Evolutionary conservation across 345 rosid species (phyloP), one percentile per base, ranked within the genome.

Genomic region (Adansonia digitata): DNA sequence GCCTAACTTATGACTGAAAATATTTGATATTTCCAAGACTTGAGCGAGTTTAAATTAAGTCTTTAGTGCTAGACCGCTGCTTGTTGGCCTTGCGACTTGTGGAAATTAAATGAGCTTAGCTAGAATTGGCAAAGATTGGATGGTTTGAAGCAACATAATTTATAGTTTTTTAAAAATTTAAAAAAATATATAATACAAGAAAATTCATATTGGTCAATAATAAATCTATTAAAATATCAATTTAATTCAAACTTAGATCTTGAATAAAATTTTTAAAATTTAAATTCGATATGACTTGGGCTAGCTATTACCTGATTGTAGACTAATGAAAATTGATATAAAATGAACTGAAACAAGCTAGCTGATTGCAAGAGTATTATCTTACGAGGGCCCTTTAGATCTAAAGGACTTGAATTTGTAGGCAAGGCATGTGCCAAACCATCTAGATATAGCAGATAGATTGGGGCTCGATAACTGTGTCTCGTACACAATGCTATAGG

Each of bases 391-490:
- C 64, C 22, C 59, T 42, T 13, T 53, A 20, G 9, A 60, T 29
- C 40, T 29, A 13, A 15, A 39, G 69, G 69, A 39, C 34, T 22
- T 42, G n/a, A 42, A 65, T 42, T 42, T 42, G 31, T 66, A 42
- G 71, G 52, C 53, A 66, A 42, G 52, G 52, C 35, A 42, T 66
- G 53, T 43, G 53, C 71, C 52, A 66, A 66, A 66, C 71, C 5
- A 66, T 22, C 53, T 22, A 57, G n/a, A 2, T 20, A 24, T 26
- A 20, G 35, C 11, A 6, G 14, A 66, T 66, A 66, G 53, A 24
- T 13, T 5, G n/a, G 52, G 71, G 52, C 20, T 43, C 34, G 14
- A 42, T 14, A 66, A 42, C 7, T 18, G 0, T 29, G 29, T 60
- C 26, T 64, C 51, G 20, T 24, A 42, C n/a, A 5, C n/a, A 40